phyloP scores from a whole-genome alignment of 805 yeast genomes.

The Saccharomycopsis javanensis region DNA sequence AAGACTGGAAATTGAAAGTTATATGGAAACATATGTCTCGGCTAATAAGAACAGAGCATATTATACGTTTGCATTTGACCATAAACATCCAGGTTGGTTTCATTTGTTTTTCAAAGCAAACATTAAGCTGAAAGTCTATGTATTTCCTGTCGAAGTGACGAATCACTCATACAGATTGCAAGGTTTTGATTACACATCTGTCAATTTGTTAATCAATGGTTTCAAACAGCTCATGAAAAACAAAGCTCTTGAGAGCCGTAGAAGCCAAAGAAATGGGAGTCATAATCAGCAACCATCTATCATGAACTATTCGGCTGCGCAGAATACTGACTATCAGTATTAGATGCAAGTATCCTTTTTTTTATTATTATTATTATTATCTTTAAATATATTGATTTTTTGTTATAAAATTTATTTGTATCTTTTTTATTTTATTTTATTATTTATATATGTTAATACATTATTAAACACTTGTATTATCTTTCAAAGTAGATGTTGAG shows the following conservation, averaged over 20 bases:
- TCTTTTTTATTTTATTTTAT: neutral
- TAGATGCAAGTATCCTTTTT: neutral
- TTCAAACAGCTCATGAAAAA: conserved; percentile 57
- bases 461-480: too few relatives aligned
- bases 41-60: conserved; percentile 88
- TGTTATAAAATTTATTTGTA: neutral
- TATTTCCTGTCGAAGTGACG: conserved; percentile 88
- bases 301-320: neutral
- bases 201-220: conserved; percentile 84
- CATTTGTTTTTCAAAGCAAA: conserved; percentile 76
- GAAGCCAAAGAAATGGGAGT: neutral
- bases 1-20: conserved; percentile 67
- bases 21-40: conserved; percentile 80
- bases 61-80: conserved; percentile 85
- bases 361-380: neutral
- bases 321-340: neutral
- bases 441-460: neutral
- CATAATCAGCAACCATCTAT: neutral
- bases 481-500: too few relatives aligned
- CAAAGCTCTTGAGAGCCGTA: conserved; percentile 3
- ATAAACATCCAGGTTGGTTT: conserved; percentile 91
- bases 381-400: neutral
- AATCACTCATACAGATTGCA: conserved; percentile 78
- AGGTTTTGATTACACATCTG: conserved; percentile 80
- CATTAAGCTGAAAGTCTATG: conserved; percentile 53